Evolutionary conservation across 257 asterid genomes (phyloP).

Genomic region (Prunella vulgaris): DNA sequence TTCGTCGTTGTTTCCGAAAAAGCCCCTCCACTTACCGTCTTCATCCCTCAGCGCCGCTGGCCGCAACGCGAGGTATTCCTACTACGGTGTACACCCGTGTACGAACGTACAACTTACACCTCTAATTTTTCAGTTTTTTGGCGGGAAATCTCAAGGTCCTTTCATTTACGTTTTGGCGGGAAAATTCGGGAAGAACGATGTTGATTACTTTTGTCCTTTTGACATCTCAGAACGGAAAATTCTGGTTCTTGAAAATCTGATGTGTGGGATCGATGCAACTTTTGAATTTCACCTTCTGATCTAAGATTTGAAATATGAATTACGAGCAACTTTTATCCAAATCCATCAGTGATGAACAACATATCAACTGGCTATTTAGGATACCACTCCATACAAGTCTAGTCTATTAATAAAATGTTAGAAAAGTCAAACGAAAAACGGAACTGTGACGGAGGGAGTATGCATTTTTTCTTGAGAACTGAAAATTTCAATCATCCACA

Average conservation of each 20-base stretch:
- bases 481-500: not conserved
- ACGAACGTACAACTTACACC: not conserved
- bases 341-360: not conserved
- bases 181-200: not conserved
- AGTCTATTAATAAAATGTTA: too few relatives aligned
- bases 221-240: not conserved
- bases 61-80: constrained; percentile 47
- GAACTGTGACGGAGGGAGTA: too few relatives aligned
- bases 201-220: not conserved
- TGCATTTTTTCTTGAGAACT: not conserved
- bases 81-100: not conserved
- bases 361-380: not conserved
- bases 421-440: too few relatives aligned
- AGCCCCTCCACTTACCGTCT: constrained; percentile 45
- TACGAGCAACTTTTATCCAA: not conserved
- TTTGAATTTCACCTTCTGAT: not conserved
- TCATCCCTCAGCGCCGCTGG: constrained; percentile 58
- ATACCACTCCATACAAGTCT: not conserved
- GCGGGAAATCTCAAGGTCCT: not conserved
- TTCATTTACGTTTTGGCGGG: constrained; percentile 30
- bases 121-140: not conserved
- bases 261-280: not conserved
- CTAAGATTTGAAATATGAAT: not conserved
- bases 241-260: not conserved
- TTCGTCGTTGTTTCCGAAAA: constrained; percentile 52